These are phyloP conservation scores for Daldinia vernicosa DNA, from an alignment of 495 filamentous ascomycete species.

Conservation along the genomic window DNA sequence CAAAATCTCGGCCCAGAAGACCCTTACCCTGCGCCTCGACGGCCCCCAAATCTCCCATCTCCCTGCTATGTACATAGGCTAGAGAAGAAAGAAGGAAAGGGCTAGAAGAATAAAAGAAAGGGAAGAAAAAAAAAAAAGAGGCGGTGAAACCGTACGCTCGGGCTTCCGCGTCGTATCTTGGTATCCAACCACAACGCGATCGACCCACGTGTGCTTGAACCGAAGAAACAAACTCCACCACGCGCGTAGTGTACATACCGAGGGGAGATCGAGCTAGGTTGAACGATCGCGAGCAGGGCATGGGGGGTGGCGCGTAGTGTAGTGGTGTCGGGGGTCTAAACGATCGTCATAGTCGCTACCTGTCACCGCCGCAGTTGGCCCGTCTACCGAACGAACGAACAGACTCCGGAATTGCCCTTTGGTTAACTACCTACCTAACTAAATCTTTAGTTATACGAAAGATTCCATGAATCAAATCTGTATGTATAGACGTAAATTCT, in stretches of 20 bases:
- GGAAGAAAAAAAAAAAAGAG: constrained; percentile 1
- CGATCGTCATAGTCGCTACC: neutral
- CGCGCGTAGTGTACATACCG: constrained; percentile 7
- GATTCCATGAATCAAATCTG: too few relatives aligned
- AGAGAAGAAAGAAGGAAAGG: neutral
- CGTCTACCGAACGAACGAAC: neutral
- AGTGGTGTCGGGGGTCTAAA: neutral
- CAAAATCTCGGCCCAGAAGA: neutral
- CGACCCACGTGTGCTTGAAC: constrained; percentile 28
- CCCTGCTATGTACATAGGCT: neutral
- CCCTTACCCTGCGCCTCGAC: neutral
- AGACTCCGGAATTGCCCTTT: neutral
- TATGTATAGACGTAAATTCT: too few relatives aligned
- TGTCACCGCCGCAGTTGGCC: neutral
- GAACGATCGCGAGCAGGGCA: constrained; percentile 4
- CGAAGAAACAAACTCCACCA: constrained; percentile 4
- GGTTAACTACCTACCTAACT: too few relatives aligned
- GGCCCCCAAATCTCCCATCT: neutral
- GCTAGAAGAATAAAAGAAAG: neutral
- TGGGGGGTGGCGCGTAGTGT: neutral
- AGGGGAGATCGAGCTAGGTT: constrained; percentile 20
- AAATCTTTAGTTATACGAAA: neutral
- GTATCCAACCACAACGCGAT: constrained; percentile 29
- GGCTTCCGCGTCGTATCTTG: constrained; percentile 17
- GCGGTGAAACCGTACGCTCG: constrained; percentile 34